Evolutionary conservation across 1,284 basidiomycete genomes (phyloP).

Genomic region (Kwoniella shivajii): DNA sequence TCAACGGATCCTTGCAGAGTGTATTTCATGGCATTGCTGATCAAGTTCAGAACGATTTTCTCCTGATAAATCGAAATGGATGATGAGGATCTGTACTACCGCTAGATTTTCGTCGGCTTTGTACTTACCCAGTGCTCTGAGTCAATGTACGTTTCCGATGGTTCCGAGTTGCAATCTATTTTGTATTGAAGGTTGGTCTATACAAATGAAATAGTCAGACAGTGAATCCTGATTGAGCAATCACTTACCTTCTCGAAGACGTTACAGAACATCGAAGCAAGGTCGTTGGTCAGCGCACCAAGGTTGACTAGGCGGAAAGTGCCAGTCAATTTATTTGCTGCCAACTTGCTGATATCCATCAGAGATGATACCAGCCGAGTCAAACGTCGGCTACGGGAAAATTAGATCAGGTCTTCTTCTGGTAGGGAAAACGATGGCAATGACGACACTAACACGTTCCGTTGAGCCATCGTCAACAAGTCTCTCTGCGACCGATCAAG

Average conservation of each 20-base stretch:
- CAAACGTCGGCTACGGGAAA: slow-evolving; percentile 25
- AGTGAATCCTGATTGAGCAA: background rate
- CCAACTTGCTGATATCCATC: slow-evolving; percentile 49
- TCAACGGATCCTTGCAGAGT: slow-evolving; percentile 38
- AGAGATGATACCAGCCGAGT: slow-evolving; percentile 49
- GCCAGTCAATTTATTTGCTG: slow-evolving; percentile 46
- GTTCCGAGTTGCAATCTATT: slow-evolving; percentile 48
- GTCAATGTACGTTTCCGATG: slow-evolving; percentile 47
- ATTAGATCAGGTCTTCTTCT: background rate
- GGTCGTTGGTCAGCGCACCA: slow-evolving; percentile 49
- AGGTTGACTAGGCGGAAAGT: slow-evolving; percentile 51
- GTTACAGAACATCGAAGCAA: slow-evolving; percentile 52
- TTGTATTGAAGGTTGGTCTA: slow-evolving; percentile 42
- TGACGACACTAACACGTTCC: slow-evolving; percentile 38
- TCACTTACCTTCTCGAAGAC: slow-evolving; percentile 29
- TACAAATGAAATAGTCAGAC: background rate
- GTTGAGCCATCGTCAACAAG: slow-evolving; percentile 41
- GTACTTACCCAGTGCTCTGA: slow-evolving; percentile 50
- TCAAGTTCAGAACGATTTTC: slow-evolving; percentile 54
- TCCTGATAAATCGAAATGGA: slow-evolving; percentile 32
- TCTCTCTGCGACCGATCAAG: slow-evolving; percentile 38
- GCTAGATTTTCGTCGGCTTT: background rate
- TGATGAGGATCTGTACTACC: background rate
- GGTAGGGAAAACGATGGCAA: too few relatives aligned
- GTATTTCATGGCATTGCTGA: slow-evolving; percentile 53